These are phyloP conservation scores for Daucus carota DNA, from an alignment of 129 eudicot genomes.

Conservation along the genomic window DNA sequence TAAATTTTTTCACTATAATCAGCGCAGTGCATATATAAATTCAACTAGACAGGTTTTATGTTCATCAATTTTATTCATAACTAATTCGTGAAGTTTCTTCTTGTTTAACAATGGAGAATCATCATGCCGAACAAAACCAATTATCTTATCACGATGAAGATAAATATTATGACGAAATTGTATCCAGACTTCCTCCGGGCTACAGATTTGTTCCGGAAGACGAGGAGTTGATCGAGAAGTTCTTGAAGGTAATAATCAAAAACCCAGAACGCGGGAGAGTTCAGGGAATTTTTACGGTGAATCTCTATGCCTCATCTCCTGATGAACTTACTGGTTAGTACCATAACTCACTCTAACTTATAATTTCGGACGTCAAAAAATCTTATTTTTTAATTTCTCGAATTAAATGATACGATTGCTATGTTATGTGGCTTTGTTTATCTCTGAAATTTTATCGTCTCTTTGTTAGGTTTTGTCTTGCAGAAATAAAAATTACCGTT, in stretches of 20 bases:
- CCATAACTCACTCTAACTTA: not conserved
- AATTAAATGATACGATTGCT: too few species aligned
- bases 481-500: too few species aligned
- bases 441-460: too few species aligned
- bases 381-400: too few species aligned
- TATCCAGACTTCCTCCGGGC: not conserved
- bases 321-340: not conserved
- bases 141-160: too few species aligned
- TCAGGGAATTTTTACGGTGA: not conserved
- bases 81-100: not conserved
- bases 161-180: too few species aligned
- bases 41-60: not conserved
- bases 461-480: too few species aligned
- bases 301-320: not conserved
- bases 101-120: not conserved
- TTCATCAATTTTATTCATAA: not conserved
- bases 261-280: not conserved
- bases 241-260: not conserved
- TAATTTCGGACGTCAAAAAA: too few species aligned
- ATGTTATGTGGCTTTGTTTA: too few species aligned
- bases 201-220: not conserved
- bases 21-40: too few species aligned
- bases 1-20: too few species aligned
- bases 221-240: not conserved
- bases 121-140: too few species aligned